phyloP scores from a whole-genome alignment of 495 filamentous ascomycete genomes.

The Xylaria bambusicola region DNA sequence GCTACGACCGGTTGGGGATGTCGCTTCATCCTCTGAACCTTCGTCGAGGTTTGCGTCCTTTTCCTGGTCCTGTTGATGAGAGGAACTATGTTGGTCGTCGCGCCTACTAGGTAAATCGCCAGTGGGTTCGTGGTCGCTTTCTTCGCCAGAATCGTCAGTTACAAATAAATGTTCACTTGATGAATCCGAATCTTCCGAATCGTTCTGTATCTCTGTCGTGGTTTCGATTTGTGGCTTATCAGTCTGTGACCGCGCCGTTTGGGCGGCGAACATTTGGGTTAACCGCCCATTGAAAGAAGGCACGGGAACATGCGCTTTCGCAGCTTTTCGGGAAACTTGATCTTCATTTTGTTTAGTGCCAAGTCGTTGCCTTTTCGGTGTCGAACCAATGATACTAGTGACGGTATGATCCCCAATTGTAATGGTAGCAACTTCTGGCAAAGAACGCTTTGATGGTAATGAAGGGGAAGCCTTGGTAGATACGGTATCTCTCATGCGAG shows the following conservation, averaged over 20 bases:
- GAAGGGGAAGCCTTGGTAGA: constrained; percentile 23
- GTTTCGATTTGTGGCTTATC: constrained; percentile 29
- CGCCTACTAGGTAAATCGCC: neutral
- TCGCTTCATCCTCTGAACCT: neutral
- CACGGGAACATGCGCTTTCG: constrained; percentile 28
- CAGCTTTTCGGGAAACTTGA: constrained; percentile 17
- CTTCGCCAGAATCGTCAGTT: constrained; percentile 33
- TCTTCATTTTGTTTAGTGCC: constrained; percentile 18
- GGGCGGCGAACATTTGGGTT: constrained; percentile 70
- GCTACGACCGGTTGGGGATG: neutral
- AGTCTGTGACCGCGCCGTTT: constrained; percentile 47
- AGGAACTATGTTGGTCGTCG: neutral
- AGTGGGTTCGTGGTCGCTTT: constrained; percentile 11
- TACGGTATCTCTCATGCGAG: constrained; percentile 35
- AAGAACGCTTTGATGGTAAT: constrained; percentile 54
- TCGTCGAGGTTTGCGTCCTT: neutral
- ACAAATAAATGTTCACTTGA: constrained; percentile 38
- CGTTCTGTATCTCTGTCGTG: constrained; percentile 24
- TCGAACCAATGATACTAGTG: constrained; percentile 52
- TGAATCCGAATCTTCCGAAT: constrained; percentile 29
- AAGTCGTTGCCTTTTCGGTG: constrained; percentile 43
- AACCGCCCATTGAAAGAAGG: constrained; percentile 68
- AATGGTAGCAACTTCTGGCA: constrained; percentile 79
- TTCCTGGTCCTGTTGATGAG: neutral
- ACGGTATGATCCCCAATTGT: constrained; percentile 82